Evolutionary conservation across 495 filamentous ascomycete genomes (phyloP), one percentile per base, ranked within the genome.

Genomic region (Parmelia sp.): DNA sequence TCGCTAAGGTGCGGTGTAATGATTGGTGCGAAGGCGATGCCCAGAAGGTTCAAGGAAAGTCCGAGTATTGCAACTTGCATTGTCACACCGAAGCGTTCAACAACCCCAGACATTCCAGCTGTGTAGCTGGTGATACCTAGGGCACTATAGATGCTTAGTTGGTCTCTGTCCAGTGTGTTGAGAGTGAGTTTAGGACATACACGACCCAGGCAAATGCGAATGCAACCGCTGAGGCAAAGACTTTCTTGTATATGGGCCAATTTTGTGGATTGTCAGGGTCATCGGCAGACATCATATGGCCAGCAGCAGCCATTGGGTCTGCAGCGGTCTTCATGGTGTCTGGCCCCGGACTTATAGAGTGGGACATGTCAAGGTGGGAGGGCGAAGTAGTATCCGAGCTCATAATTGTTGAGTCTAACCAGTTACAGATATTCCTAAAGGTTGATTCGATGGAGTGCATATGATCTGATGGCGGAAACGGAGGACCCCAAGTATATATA

Each of bases 211-310:
- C 69, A 58, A 73, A 75, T 11, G 69, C 59, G 63, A 70, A 75
- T 6, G 75, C 57, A 57, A 79, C 71, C 49, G 74, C 69, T 35
- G 74, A 62, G 6, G 74, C 73, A 61, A 82, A 77, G 21, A 76
- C 59, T n/a, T 75, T 71, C 40, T 77, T 79, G 61, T 68, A 65
- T 33, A 72, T 40, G 19, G 82, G 73, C 82, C 82, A 85, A 67
- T 84, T 84, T 67, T 76, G 76, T 29, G 83, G 83, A 65, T 84
- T 84, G 39, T 77, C 74, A 2, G 76, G 76, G 66, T 84, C 82
- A 33, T 56, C 40, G 10, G 70, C 61, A 42, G 59, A 49, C 63
- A 71, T 69, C 55, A 64, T 65, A 57, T 72, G 71, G 45, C 71
- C 56, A 49, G 61, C 36, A 33, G 57, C 33, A n/a, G 64, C 17